These are phyloP conservation scores for Akanthomyces uredinophilus DNA, from an alignment of 2,329 filamentous ascomycete genomes.

Conservation along the genomic window DNA sequence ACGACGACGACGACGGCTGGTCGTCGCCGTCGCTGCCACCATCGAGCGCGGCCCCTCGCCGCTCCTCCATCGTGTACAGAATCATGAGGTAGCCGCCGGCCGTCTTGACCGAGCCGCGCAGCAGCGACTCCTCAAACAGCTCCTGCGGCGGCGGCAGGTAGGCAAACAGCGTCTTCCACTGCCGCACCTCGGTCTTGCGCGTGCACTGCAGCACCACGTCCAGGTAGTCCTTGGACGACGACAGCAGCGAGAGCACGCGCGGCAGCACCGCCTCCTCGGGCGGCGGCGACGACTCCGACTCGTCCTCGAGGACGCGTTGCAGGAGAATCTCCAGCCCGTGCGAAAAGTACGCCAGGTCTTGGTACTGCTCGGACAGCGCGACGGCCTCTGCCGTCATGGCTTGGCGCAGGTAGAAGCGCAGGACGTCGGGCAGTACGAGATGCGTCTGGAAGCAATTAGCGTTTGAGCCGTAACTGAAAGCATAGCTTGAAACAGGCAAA, in stretches of 20 bases:
- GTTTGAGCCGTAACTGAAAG: not conserved
- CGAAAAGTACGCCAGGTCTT: slow-evolving; percentile 82
- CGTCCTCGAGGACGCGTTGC: slow-evolving; percentile 89
- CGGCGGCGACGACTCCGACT: slow-evolving; percentile 68
- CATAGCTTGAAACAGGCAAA: not conserved
- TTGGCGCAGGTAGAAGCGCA: slow-evolving; percentile 71
- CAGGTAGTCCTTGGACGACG: slow-evolving; percentile 78
- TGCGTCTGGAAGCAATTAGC: slow-evolving; percentile 58
- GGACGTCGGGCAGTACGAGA: slow-evolving; percentile 82
- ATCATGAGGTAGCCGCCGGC: slow-evolving; percentile 95
- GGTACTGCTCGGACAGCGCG: slow-evolving; percentile 77
- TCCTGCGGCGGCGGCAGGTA: slow-evolving; percentile 87
- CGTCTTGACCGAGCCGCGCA: slow-evolving; percentile 82
- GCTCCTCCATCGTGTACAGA: slow-evolving; percentile 73
- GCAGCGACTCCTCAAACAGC: slow-evolving; percentile 87
- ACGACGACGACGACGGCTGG: slow-evolving; percentile 24
- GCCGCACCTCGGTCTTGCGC: slow-evolving; percentile 90
- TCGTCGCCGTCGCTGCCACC: no score
- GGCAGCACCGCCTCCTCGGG: slow-evolving; percentile 61
- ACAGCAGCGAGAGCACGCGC: slow-evolving; percentile 57
- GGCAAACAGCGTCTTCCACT: slow-evolving; percentile 89
- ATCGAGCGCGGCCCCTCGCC: no score
- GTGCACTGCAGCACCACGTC: slow-evolving; percentile 97
- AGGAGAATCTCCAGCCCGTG: slow-evolving; percentile 89
- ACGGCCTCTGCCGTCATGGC: slow-evolving; percentile 77